These are phyloP conservation scores for Pseudocercospora eumusae DNA, from an alignment of 2,329 filamentous ascomycete species.

Conservation along the genomic window DNA sequence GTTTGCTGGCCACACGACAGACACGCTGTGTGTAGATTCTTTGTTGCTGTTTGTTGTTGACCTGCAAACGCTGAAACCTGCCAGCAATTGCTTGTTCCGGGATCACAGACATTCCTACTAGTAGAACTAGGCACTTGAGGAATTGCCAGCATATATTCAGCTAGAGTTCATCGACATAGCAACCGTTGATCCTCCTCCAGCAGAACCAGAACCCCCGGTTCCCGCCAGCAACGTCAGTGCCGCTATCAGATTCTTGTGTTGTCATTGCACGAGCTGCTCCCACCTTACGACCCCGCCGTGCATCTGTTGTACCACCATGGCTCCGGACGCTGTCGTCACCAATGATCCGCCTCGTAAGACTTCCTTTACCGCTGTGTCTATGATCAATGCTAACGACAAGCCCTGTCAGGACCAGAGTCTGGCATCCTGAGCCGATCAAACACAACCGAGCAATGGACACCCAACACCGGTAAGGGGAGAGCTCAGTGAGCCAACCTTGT, in stretches of 20 bases:
- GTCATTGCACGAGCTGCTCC: constrained; percentile 3
- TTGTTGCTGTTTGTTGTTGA: background rate
- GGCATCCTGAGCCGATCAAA: constrained; percentile 39
- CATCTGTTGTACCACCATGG: constrained; percentile 23
- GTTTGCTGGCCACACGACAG: background rate
- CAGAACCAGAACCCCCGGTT: background rate
- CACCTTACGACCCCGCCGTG: constrained; percentile 1
- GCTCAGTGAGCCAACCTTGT: constrained; percentile 25
- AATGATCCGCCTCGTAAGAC: constrained; percentile 43
- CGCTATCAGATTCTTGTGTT: background rate
- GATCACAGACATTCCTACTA: background rate
- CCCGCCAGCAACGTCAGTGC: background rate
- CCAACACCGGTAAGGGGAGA: constrained; percentile 45
- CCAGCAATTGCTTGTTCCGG: background rate
- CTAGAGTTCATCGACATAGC: background rate
- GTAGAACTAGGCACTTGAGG: no score
- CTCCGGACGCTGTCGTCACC: constrained; percentile 44
- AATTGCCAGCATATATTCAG: background rate
- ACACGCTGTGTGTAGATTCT: background rate
- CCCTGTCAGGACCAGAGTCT: constrained; percentile 37
- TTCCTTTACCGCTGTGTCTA: background rate
- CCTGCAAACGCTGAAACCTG: background rate
- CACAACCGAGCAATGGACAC: constrained; percentile 44
- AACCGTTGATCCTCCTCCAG: background rate
- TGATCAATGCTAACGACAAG: background rate